phyloP scores from a whole-genome alignment of 2,329 filamentous ascomycete genomes.

The Geoglossum cookeanum region DNA sequence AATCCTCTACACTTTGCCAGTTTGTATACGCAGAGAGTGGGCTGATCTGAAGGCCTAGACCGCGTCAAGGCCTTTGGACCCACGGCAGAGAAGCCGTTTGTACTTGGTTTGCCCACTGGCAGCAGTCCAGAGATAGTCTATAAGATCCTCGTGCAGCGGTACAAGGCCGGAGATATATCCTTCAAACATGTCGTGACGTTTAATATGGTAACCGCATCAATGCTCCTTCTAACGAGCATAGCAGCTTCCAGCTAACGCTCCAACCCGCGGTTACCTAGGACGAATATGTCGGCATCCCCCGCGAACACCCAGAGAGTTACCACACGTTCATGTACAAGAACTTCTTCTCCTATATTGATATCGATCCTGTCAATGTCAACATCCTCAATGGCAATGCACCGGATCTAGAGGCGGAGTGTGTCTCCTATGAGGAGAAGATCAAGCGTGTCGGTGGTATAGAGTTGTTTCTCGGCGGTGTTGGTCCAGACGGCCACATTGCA shows the following conservation, averaged over 20 bases:
- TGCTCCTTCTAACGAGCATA: constrained; percentile 4
- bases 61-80: constrained; percentile 63
- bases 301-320: constrained; percentile 70
- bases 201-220: constrained; percentile 48
- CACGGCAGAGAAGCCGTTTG: constrained; percentile 53
- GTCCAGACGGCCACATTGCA: constrained; percentile 72
- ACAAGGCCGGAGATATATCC: constrained; percentile 56
- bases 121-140: constrained; percentile 67
- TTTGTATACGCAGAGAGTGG: constrained; percentile 2
- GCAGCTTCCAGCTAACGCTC: constrained; percentile 3
- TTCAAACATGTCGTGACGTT: constrained; percentile 82
- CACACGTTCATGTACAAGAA: constrained; percentile 89
- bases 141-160: constrained; percentile 50
- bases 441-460: constrained; percentile 59
- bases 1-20: background rate
- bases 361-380: constrained; percentile 64
- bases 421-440: constrained; percentile 63
- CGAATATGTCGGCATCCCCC: constrained; percentile 69
- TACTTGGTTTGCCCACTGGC: constrained; percentile 67
- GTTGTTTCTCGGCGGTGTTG: constrained; percentile 69
- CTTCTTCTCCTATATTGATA: constrained; percentile 74
- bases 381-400: constrained; percentile 66
- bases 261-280: constrained; percentile 30
- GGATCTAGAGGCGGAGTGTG: constrained; percentile 58
- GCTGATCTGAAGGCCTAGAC: constrained; percentile 25